These are phyloP conservation scores for Eimeria brunetti DNA, from an alignment of 169 alveolate genomes.

Conservation along the genomic window DNA sequence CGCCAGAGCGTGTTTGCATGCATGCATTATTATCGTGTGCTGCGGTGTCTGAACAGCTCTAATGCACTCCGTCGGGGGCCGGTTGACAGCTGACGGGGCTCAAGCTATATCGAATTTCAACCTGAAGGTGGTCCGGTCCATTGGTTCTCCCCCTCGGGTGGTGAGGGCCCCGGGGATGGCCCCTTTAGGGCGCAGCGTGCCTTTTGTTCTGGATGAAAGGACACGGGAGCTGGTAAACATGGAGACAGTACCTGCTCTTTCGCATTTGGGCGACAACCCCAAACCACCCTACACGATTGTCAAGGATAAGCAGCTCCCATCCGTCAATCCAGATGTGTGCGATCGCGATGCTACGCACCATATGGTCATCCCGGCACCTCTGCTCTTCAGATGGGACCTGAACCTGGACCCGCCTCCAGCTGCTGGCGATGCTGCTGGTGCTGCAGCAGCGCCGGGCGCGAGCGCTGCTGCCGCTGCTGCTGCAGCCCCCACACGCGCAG, in stretches of 20 bases:
- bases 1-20: not conserved
- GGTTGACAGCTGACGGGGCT: slow-evolving; percentile 17
- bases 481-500: not conserved
- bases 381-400: slow-evolving; percentile 32
- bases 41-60: slow-evolving; percentile 23
- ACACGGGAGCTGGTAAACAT: slow-evolving; percentile 12
- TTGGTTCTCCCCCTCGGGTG: not conserved
- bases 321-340: slow-evolving; percentile 22
- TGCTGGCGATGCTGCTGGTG: not conserved
- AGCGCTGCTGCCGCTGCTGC: not conserved
- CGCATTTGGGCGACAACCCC: not conserved
- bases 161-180: not conserved
- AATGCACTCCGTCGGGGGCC: slow-evolving; percentile 27
- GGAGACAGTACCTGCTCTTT: not conserved
- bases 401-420: not conserved
- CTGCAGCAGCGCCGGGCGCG: not conserved
- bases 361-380: not conserved
- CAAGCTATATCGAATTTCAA: not conserved
- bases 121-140: not conserved
- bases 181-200: not conserved
- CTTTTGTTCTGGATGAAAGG: not conserved
- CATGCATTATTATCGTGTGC: not conserved
- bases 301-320: not conserved
- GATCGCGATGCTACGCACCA: slow-evolving; percentile 23
- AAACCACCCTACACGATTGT: not conserved